These are phyloP conservation scores for Clavispora asparagi DNA, from an alignment of 805 yeast species.

Conservation along the genomic window DNA sequence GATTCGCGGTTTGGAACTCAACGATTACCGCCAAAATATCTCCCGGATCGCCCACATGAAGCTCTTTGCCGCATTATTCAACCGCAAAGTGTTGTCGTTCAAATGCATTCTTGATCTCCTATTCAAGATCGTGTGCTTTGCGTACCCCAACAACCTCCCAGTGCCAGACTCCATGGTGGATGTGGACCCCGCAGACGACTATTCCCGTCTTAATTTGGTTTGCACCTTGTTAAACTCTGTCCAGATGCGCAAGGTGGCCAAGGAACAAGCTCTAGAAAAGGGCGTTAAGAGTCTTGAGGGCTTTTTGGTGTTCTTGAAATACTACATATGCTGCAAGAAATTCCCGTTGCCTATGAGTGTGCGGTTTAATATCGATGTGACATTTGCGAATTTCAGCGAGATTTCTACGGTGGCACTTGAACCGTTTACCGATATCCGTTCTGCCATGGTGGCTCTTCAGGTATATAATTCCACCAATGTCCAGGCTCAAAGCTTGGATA, in stretches of 20 bases:
- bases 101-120: constrained; percentile 46
- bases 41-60: constrained; percentile 55
- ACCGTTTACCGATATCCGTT: constrained; percentile 26
- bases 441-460: constrained; percentile 10
- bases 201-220: constrained; percentile 61
- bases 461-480: constrained; percentile 1
- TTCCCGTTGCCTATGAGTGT: constrained; percentile 61
- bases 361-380: constrained; percentile 46
- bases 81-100: constrained; percentile 41
- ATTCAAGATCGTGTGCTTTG: constrained; percentile 56
- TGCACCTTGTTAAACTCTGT: constrained; percentile 23
- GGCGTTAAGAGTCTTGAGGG: constrained; percentile 15
- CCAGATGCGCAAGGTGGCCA: constrained; percentile 6
- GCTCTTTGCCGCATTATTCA: constrained; percentile 55
- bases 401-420: constrained; percentile 24
- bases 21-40: constrained; percentile 56
- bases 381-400: constrained; percentile 27
- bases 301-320: constrained; percentile 62
- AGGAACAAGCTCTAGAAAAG: constrained; percentile 3
- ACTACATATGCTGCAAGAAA: constrained; percentile 57
- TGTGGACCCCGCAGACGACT: constrained; percentile 62
- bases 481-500: not conserved
- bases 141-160: constrained; percentile 54
- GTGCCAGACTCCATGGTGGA: constrained; percentile 46
- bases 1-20: constrained; percentile 58